Evolutionary conservation across 2,329 filamentous ascomycete genomes (phyloP), one percentile per base, ranked within the genome.

Genomic region (Raffaelea ambrosiae): DNA sequence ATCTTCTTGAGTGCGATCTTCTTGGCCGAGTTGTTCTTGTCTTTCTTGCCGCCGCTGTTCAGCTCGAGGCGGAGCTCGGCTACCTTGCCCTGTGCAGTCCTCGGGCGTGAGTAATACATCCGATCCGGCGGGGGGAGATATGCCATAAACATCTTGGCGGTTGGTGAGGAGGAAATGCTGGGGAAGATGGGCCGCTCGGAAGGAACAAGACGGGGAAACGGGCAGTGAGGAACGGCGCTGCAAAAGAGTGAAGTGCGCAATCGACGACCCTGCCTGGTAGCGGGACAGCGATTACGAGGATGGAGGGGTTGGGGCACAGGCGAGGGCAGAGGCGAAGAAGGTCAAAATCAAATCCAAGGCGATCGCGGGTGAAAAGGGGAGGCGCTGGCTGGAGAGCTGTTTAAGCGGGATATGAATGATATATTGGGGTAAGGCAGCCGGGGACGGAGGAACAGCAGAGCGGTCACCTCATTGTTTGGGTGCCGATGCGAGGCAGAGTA

Each of bases 1-100:
- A 98, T 97, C 77, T 96, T 96, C 78, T 98, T 98, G 54, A 98
- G 77, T 11, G 93, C 90, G 62, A 96, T 94, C 79, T 97, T 97
- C 76, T 97, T 98, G 56, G 82, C 81, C 40, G 84, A 79, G 69
- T 88, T 85, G 70, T 94, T 95, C 78, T 96, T 97, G 72, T 98
- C 93, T 73, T 97, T 98, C 75, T 95, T 96, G 57, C 87, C 85
- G 63, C 89, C 89, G 67, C 84, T 88, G 68, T 89, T 90, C 63
- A 98, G 80, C 52, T 98, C 93, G 64, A 86, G 81, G 66, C 93
- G 88, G 63, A 98, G 76, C 79, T 98, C 93, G 53, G 91, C 90
- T 56, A 97, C 93, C 78, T 98, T 98, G 76, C 93, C 93, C 93
- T 98, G 86, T 72, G 69, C 59, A 65, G 67, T 66, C 64, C 70